Evolutionary conservation across 495 filamentous ascomycete genomes (phyloP).

Genomic region (Hyaloscypha hepaticicola): DNA sequence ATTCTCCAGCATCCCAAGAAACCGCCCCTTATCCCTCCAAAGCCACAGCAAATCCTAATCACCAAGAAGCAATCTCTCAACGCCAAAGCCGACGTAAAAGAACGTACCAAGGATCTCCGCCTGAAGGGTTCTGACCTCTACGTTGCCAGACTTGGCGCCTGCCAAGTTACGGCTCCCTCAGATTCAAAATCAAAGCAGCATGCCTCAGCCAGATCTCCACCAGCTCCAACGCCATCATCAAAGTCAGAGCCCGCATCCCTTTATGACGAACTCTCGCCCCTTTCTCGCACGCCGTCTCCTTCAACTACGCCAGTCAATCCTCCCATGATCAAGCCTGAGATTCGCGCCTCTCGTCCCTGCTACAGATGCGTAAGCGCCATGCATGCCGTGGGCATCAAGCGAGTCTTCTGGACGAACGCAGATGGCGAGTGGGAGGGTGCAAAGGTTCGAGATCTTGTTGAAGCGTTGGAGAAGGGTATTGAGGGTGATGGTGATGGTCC

Average conservation of each 20-base stretch:
- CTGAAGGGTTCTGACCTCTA: slow-evolving; percentile 52
- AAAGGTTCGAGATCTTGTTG: slow-evolving; percentile 48
- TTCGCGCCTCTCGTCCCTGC: slow-evolving; percentile 45
- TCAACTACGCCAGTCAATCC: not conserved
- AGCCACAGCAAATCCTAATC: slow-evolving; percentile 24
- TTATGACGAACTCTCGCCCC: slow-evolving; percentile 43
- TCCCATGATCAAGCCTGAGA: slow-evolving; percentile 16
- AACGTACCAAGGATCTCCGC: slow-evolving; percentile 45
- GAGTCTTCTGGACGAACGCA: slow-evolving; percentile 52
- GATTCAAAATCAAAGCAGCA: not conserved
- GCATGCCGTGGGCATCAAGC: slow-evolving; percentile 52
- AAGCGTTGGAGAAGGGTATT: slow-evolving; percentile 39
- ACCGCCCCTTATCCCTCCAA: slow-evolving; percentile 13
- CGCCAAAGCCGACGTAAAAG: slow-evolving; percentile 31
- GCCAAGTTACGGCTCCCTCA: not conserved
- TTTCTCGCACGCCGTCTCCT: slow-evolving; percentile 22
- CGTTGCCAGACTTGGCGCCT: slow-evolving; percentile 45
- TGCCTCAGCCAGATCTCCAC: not conserved
- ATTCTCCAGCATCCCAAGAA: slow-evolving; percentile 12
- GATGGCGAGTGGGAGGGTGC: slow-evolving; percentile 48
- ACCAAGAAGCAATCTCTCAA: slow-evolving; percentile 25
- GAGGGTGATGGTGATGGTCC: slow-evolving; percentile 18
- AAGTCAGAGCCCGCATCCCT: slow-evolving; percentile 37
- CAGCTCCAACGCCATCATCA: not conserved
- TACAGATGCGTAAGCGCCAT: slow-evolving; percentile 52